A percentile compares a stretch with the other conserved stretches of the same genome.
Evolutionary conservation across 2,329 filamentous ascomycete genomes (phyloP).

Genomic region (Neonectria hederae): DNA sequence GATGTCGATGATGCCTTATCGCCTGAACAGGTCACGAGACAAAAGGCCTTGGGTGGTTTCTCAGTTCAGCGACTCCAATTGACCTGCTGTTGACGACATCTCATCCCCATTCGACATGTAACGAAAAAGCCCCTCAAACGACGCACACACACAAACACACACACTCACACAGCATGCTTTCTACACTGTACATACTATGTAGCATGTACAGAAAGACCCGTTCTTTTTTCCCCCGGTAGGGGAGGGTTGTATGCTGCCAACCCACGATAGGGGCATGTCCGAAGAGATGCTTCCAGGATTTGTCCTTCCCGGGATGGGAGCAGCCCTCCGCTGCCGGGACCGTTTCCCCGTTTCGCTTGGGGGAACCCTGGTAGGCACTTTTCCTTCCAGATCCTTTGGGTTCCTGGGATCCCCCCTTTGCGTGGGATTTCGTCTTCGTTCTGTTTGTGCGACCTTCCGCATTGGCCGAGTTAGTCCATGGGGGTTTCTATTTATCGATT

Average conservation of each 20-base stretch:
- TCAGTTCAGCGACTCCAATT: not conserved
- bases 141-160: not conserved
- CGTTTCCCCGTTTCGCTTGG: constrained; percentile 5
- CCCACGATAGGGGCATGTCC: not conserved
- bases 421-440: not conserved
- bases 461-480: not conserved
- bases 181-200: too few relatives aligned
- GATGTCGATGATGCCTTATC: not conserved
- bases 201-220: not conserved
- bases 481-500: not conserved
- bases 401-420: not conserved
- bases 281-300: not conserved
- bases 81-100: not conserved
- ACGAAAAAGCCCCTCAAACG: not conserved
- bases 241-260: not conserved
- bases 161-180: not conserved
- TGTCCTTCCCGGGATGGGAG: not conserved
- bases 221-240: not conserved
- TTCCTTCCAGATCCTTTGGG: not conserved
- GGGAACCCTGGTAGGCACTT: not conserved
- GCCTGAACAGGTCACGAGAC: not conserved
- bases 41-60: not conserved
- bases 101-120: not conserved
- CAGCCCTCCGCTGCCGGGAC: not conserved
- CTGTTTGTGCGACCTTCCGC: not conserved